Base-by-base conservation (phyloP, 768 basidiomycete species). In the Cyathus striatus region DNA sequence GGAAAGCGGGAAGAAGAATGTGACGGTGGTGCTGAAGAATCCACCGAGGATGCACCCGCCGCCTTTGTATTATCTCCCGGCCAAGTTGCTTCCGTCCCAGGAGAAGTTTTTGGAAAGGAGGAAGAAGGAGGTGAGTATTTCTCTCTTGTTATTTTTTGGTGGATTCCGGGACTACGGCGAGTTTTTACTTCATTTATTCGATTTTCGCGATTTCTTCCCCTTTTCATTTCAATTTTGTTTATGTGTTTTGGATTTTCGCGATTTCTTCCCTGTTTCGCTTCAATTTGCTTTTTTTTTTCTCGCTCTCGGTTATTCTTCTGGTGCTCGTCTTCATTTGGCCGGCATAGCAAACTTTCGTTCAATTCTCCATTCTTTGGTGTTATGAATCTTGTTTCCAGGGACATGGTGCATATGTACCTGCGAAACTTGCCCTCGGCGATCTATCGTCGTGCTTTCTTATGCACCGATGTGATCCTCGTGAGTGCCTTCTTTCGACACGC, bases 51-150 rank as follows among this genome's bases (percentile, higher is more conserved):
- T 81, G 26, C 84, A 89, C 46, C 87, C 85, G 6, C 82, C 87
- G 17, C 84, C 87, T 3, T 52, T 90, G 13, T 89, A 83, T 53
- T 91, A 88, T 52, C 76, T 88, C 38, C 88, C 88, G 23, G 77
- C 74, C 24, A 63, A 83, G 43, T 72, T 90, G 17, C 76, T 78
- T 0, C 72, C 83, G 17, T 70, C 75, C 14, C 88, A 91, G 63
- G 83, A 85, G 59, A 66, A 73, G 3, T 88, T 88, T 50, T 53
- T 90, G 9, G 58, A 61, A 38, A 71, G 68, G 41, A 70, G 85
- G 39, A 86, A 81, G 62, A 68, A 65, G 50, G 78, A 86, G 72
- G 87, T 81, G 48, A 40, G 70, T 59, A 4, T 5, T 5, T 18
- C 27, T 25, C 17, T 33, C 16, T n/a, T 30, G 27, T 30, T 30